Evolutionary conservation across 2,329 filamentous ascomycete species (phyloP), one percentile per base, ranked within the genome.

Genomic region (Akanthomyces lecanii): DNA sequence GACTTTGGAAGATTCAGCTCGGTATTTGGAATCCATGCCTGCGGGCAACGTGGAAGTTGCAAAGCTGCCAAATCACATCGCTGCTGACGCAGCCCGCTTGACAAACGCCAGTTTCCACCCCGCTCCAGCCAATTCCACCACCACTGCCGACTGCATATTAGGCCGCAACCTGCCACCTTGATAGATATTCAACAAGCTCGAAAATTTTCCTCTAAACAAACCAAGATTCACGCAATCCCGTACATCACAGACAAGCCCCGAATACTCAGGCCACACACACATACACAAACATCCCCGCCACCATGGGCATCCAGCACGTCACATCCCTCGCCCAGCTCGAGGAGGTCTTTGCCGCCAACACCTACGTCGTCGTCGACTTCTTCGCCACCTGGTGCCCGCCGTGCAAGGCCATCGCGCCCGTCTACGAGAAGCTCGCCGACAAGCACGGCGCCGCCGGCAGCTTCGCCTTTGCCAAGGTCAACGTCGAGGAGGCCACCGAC

Each of bases 391-490:
- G 81, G 81, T 83, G 81, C 65, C 75, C 75, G 1, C 80, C 81
- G 2, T 83, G 81, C 75, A 78, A 78, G 58, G 71, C 72, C 61
- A 82, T 83, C 65, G 76, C 76, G 3, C 80, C 80, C 40, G 63
- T 81, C 54, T 82, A 76, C 67, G 71, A 75, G 60, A 61, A 66
- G 61, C 66, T 74, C 16, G 70, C 73, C 58, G 60, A 65, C 23
- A 67, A 69, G 64, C 69, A 73, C 69, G 65, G 65, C 64, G 62
- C 69, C 36, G 67, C 69, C 54, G 85, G 84, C 77, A 73, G 84
- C 65, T 75, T 89, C 67, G 83, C 85, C 75, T 97, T 97, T 79
- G 88, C 86, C 82, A 96, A 97, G 84, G 82, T 97, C 75, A 92
- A 98, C 77, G 92, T 97, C 69, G 94, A 98, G 77, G 83, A 92